A percentile compares a stretch with the other conserved stretches of the same genome.
Evolutionary conservation across 23 red algal genomes (phyloP).

Genomic region (Gracilariopsis chorda): DNA sequence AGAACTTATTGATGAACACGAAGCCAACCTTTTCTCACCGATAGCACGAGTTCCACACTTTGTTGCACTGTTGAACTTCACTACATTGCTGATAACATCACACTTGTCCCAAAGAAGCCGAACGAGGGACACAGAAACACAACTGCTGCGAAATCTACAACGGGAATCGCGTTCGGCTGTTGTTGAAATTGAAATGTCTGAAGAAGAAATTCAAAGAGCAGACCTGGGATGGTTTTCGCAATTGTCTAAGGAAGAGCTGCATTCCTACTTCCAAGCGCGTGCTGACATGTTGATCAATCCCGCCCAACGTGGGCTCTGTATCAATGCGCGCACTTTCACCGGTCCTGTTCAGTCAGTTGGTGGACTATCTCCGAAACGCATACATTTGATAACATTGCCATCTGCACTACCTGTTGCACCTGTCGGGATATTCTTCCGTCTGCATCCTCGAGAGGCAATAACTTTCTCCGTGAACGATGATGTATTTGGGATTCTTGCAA

Average conservation of each 20-base stretch:
- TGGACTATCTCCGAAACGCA: neutral
- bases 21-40: too few relatives aligned
- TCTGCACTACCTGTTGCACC: neutral
- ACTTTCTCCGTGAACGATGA: neutral
- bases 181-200: too few relatives aligned
- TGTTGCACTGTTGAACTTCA: too few relatives aligned
- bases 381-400: neutral
- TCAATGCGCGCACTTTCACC: neutral
- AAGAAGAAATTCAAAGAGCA: neutral
- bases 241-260: neutral
- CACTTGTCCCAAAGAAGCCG: too few relatives aligned
- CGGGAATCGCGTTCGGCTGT: too few relatives aligned
- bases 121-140: too few relatives aligned
- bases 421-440: neutral
- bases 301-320: neutral
- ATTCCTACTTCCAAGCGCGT: neutral
- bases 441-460: neutral
- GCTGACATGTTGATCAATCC: neutral
- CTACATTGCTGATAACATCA: too few relatives aligned
- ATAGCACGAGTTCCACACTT: too few relatives aligned
- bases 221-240: neutral
- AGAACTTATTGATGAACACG: too few relatives aligned
- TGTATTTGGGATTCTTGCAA: neutral
- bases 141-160: too few relatives aligned
- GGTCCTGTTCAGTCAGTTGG: neutral